Conservation (phyloP, 768 basidiomycete genomes). For the Pleurotus salmoneostramineus region DNA sequence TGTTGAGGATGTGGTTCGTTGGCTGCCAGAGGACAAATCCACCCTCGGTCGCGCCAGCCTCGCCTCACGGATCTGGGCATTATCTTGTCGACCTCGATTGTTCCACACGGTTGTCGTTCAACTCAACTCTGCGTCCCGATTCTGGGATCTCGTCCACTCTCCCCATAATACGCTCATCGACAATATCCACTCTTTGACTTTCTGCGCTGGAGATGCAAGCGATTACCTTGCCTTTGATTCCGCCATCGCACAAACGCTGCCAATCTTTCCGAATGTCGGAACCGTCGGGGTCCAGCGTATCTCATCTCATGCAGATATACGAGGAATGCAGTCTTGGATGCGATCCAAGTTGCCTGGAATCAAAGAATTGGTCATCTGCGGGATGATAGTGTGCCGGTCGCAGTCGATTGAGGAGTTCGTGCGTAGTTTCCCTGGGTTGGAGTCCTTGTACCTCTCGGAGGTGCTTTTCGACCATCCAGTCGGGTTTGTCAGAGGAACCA, state of each 20-base stretch:
- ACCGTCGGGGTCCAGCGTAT: too few species aligned
- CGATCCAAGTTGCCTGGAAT: background rate
- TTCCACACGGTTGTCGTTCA: slow-evolving; percentile 13
- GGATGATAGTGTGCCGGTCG: background rate
- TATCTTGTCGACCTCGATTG: slow-evolving; percentile 14
- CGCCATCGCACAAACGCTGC: too few species aligned
- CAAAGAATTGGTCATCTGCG: background rate
- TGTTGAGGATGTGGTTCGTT: slow-evolving; percentile 15
- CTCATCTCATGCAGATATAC: too few species aligned
- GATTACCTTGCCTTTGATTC: background rate
- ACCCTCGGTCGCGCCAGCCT: slow-evolving; percentile 15
- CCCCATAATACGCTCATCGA: background rate
- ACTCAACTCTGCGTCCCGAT: slow-evolving; percentile 8
- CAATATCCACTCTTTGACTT: background rate
- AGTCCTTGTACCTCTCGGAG: background rate
- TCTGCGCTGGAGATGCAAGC: background rate
- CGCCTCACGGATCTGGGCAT: slow-evolving; percentile 18
- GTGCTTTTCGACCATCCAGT: too few species aligned
- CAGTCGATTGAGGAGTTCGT: background rate
- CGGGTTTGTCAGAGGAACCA: too few species aligned
- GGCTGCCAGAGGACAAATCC: slow-evolving; percentile 9
- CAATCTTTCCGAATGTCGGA: too few species aligned
- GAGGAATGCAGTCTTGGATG: background rate
- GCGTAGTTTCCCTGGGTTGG: background rate
- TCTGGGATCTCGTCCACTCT: slow-evolving; percentile 11